These are phyloP conservation scores for Salix suchowensis DNA, from an alignment of 345 rosid genomes.

Conservation along the genomic window DNA sequence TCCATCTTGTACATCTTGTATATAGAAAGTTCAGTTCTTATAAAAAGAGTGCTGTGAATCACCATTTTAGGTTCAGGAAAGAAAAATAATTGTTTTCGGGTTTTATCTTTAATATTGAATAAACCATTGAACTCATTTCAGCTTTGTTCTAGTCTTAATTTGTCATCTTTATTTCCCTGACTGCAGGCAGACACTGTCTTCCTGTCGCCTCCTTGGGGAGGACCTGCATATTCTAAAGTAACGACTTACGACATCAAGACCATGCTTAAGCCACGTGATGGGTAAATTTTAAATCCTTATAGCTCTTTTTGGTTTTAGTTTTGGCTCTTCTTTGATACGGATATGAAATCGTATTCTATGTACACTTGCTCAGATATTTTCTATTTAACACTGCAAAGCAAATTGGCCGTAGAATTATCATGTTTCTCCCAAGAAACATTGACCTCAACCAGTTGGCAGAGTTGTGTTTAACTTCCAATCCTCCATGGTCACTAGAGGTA, in stretches of 20 bases:
- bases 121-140: too few relatives aligned
- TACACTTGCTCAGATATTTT: slow-evolving; percentile 46
- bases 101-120: background rate
- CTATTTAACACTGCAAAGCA: slow-evolving; percentile 60
- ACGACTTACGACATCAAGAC: slow-evolving; percentile 61
- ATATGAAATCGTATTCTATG: slow-evolving; percentile 8
- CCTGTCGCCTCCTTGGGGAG: slow-evolving; percentile 98
- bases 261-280: slow-evolving; percentile 84
- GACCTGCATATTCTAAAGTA: slow-evolving; percentile 74
- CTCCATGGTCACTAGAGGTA: slow-evolving; percentile 77
- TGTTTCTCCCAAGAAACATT: slow-evolving; percentile 86
- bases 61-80: background rate
- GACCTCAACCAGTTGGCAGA: slow-evolving; percentile 83
- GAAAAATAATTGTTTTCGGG: background rate
- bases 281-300: slow-evolving; percentile 36
- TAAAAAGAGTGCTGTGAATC: background rate
- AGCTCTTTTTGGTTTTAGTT: background rate
- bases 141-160: background rate
- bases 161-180: slow-evolving; percentile 3
- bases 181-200: slow-evolving; percentile 74
- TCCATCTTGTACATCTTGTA: background rate
- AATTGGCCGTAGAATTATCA: slow-evolving; percentile 57
- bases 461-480: slow-evolving; percentile 51
- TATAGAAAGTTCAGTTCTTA: background rate
- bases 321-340: background rate